A percentile compares a stretch with the other conserved stretches of the same genome.
Conservation (phyloP, 2,329 filamentous ascomycete genomes). For the Knufia petricola region DNA sequence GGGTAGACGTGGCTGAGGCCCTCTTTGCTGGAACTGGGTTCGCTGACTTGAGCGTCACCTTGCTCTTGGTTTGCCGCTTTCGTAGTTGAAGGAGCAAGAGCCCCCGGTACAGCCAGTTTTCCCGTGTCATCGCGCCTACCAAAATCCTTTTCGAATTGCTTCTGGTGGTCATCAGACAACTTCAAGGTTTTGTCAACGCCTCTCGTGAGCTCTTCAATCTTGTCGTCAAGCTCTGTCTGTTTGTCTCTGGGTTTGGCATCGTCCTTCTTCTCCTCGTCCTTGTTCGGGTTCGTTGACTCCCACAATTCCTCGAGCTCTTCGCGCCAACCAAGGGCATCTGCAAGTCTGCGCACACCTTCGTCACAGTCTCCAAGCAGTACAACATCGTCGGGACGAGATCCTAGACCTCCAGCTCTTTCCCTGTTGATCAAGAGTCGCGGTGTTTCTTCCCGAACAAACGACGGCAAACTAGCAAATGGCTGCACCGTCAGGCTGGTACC, state of each 20-base stretch:
- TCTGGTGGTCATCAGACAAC: conserved; percentile 36
- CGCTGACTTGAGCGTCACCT: not conserved
- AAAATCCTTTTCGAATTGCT: conserved; percentile 26
- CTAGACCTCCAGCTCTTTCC: conserved; percentile 71
- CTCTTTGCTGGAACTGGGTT: not conserved
- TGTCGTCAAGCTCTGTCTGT: conserved; percentile 49
- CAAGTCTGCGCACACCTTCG: conserved; percentile 65
- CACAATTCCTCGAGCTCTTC: conserved; percentile 72
- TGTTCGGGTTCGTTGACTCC: conserved; percentile 55
- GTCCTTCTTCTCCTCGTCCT: conserved; percentile 41
- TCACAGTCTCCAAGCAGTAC: conserved; percentile 76
- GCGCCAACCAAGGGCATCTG: conserved; percentile 71
- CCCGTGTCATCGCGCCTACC: conserved; percentile 3
- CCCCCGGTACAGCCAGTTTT: conserved; percentile 3
- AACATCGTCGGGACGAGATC: conserved; percentile 72
- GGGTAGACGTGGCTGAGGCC: conserved; percentile 21
- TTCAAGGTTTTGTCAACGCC: conserved; percentile 49
- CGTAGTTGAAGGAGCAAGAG: not conserved
- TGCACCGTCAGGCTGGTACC: conserved; percentile 82
- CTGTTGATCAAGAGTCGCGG: conserved; percentile 82
- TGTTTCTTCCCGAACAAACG: conserved; percentile 48
- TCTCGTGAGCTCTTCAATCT: conserved; percentile 48
- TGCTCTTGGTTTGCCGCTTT: not conserved
- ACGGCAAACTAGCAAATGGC: conserved; percentile 76
- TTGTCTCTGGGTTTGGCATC: conserved; percentile 34